Base-by-base conservation (phyloP, 2,329 filamentous ascomycete species). In the Ophiosphaerella herpotricha region DNA sequence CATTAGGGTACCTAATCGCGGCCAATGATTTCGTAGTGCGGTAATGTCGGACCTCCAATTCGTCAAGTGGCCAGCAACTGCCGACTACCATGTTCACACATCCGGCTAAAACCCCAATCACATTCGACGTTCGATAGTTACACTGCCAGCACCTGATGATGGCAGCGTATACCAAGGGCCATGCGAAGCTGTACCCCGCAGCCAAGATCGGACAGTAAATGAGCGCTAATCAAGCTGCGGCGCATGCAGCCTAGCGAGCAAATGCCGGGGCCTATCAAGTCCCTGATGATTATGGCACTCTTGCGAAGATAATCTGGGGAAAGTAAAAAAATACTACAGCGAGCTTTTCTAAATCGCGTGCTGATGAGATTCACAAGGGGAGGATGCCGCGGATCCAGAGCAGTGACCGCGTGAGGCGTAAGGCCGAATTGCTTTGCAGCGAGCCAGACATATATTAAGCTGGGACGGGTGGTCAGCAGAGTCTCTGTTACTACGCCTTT, bases 361-460 rank as follows among this genome's bases (percentile, higher is more conserved):
- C 34, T 46, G 36, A 43, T 26, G 32, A 42, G 37, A 32, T 36
- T 46, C 24, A 38, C 34, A 41, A 40, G 52, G 46, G 32, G 24
- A 24, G 11, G 33, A 48, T 51, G 39, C 55, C 48, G 52, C 50
- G 31, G 51, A 39, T 50, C 46, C 52, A 60, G 45, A 52, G 53
- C 18, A 39, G 24, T 45, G 46, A 50, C 49, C 49, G 56, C 44
- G 54, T 29, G 34, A 24, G 35, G 53, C 42, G 46, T 21, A 52
- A 52, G 40, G 41, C 46, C 54, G 51, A 48, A 53, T 41, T 40
- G 35, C 16, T n/a, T 35, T 39, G 24, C 39, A 16, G 34, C 11
- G 34, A 46, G 26, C n/a, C 31, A 37, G 11, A 43, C 29, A 50
- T 67, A 70, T 68, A 66, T 64, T 60, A 60, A 58, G 52, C 36